Conservation (phyloP, 2,329 filamentous ascomycete genomes). For the Ceratocystis smalleyi region DNA sequence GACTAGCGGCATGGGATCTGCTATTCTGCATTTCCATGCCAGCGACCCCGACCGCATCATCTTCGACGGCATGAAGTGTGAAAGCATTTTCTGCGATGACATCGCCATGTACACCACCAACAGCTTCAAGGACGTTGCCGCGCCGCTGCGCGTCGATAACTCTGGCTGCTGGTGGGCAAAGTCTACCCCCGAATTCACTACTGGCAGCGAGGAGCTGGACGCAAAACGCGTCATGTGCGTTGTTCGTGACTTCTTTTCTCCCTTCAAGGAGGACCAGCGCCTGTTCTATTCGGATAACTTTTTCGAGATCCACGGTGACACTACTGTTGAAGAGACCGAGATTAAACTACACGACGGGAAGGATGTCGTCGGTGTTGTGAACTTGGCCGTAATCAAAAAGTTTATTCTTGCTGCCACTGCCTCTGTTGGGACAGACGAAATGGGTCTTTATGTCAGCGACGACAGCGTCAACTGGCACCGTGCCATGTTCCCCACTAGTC, state of each 20-base stretch:
- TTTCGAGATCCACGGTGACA: conserved; percentile 42
- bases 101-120: conserved; percentile 62
- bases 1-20: conserved; percentile 36
- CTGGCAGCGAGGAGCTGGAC: conserved; percentile 49
- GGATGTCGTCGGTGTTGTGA: conserved; percentile 64
- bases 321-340: conserved; percentile 48
- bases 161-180: conserved; percentile 80
- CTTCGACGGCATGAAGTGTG: conserved; percentile 60
- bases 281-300: conserved; percentile 71
- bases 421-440: conserved; percentile 67
- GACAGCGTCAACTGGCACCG: conserved; percentile 80
- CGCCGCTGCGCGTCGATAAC: conserved; percentile 51
- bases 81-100: conserved; percentile 47
- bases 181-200: conserved; percentile 55
- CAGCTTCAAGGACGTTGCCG: conserved; percentile 56
- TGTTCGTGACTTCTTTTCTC: conserved; percentile 54
- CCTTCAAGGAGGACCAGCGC: conserved; percentile 57
- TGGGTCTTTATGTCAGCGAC: conserved; percentile 78
- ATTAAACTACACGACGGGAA: conserved; percentile 59
- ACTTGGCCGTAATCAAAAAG: conserved; percentile 69
- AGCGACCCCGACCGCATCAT: conserved; percentile 71
- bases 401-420: conserved; percentile 73
- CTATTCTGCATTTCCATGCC: conserved; percentile 62
- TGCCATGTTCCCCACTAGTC: conserved; percentile 70
- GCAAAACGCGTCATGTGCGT: conserved; percentile 66